Evolutionary conservation across 148 eudicot genomes (phyloP).

Genomic region (Vaccinium macrocarpon): DNA sequence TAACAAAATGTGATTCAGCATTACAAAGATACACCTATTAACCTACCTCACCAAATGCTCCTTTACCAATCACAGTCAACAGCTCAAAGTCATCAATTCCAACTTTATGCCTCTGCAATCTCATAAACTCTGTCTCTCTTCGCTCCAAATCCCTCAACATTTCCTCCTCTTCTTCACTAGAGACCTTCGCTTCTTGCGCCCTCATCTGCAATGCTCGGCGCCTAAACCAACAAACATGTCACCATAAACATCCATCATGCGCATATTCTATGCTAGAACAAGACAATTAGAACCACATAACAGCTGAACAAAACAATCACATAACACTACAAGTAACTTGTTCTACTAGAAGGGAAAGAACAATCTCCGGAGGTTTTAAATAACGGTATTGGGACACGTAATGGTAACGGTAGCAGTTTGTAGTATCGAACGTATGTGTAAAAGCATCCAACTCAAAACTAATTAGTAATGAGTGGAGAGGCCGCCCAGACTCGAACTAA

Average conservation of each 20-base stretch:
- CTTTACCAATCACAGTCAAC: slow-evolving; percentile 65
- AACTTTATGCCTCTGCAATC: slow-evolving; percentile 72
- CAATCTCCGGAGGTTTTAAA: background rate
- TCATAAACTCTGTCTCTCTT: slow-evolving; percentile 65
- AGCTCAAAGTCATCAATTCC: slow-evolving; percentile 79
- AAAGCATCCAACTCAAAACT: too few relatives aligned
- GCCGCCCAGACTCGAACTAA: too few relatives aligned
- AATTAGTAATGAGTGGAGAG: too few relatives aligned
- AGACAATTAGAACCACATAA: background rate
- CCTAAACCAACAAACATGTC: slow-evolving; percentile 26
- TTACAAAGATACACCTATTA: background rate
- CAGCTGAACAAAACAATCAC: background rate
- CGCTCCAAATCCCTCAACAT: slow-evolving; percentile 65
- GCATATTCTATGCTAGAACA: background rate
- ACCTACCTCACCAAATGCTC: slow-evolving; percentile 75
- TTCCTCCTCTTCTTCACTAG: slow-evolving; percentile 61
- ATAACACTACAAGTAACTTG: background rate
- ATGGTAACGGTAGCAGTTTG: too few relatives aligned
- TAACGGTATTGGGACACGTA: too few relatives aligned
- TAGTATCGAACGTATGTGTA: too few relatives aligned
- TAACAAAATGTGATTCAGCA: background rate
- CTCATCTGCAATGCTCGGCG: slow-evolving; percentile 51
- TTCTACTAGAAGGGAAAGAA: background rate
- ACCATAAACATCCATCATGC: background rate
- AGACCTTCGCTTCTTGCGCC: slow-evolving; percentile 56